Evolutionary conservation across 768 basidiomycete species (phyloP).

Genomic region (Lentinula raphanica): DNA sequence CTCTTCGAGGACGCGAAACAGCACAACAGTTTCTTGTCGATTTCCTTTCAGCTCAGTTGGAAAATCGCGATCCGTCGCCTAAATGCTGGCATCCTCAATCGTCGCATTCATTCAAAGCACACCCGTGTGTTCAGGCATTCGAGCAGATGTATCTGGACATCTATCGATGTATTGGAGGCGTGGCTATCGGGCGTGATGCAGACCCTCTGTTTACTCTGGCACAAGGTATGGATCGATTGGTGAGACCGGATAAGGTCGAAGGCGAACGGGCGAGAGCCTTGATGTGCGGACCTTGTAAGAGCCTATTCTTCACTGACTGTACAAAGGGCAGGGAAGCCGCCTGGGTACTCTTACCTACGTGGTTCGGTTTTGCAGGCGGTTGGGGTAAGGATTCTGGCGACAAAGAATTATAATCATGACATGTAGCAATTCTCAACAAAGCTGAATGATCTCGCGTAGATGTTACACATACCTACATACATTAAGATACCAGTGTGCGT

Average conservation of each 20-base stretch:
- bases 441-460: no score
- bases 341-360: background rate
- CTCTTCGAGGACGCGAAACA: conserved; percentile 59
- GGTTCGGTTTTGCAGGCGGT: background rate
- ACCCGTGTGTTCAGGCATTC: conserved; percentile 60
- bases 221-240: conserved; percentile 69
- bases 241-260: conserved; percentile 64
- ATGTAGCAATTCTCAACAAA: no score
- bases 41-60: conserved; percentile 56
- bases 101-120: conserved; percentile 16
- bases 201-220: conserved; percentile 67
- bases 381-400: background rate
- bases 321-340: background rate
- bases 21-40: conserved; percentile 57
- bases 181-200: conserved; percentile 66
- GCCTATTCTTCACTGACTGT: conserved; percentile 33
- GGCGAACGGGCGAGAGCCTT: conserved; percentile 50
- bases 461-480: background rate
- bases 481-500: background rate
- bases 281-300: conserved; percentile 45
- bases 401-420: background rate
- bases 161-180: conserved; percentile 64
- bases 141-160: conserved; percentile 74
- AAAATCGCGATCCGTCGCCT: conserved; percentile 39
- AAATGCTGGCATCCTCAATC: conserved; percentile 1